These are phyloP conservation scores for Graphilbum fragrans DNA, from an alignment of 2,329 filamentous ascomycete genomes.

Conservation along the genomic window DNA sequence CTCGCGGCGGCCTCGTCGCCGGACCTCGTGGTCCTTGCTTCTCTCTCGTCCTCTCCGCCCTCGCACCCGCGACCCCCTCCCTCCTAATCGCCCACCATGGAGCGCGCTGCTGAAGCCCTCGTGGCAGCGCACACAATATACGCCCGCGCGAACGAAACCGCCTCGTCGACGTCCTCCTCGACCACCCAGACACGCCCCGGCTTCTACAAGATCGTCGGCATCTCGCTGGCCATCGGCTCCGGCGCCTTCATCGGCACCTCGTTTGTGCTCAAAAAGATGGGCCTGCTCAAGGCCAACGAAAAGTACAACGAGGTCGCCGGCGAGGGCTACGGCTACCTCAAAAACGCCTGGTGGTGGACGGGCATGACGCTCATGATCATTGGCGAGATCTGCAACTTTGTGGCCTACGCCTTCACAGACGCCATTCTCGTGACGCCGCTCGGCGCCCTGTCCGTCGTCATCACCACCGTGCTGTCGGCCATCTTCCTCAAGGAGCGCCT, in stretches of 20 bases:
- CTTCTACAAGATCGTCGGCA: slow-evolving; percentile 74
- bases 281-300: slow-evolving; percentile 79
- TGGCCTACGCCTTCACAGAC: slow-evolving; percentile 93
- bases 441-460: slow-evolving; percentile 82
- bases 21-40: not conserved
- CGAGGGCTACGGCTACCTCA: slow-evolving; percentile 94
- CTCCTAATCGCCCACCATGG: slow-evolving; percentile 11
- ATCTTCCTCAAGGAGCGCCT: slow-evolving; percentile 93
- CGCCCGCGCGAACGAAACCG: slow-evolving; percentile 25
- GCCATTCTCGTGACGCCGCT: slow-evolving; percentile 90
- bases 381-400: slow-evolving; percentile 94
- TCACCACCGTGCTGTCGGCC: slow-evolving; percentile 80
- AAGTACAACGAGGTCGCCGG: slow-evolving; percentile 95
- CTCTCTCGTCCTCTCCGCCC: not conserved
- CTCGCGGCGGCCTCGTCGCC: not conserved
- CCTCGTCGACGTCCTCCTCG: slow-evolving; percentile 7
- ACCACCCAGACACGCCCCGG: slow-evolving; percentile 24
- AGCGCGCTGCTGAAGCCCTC: slow-evolving; percentile 15
- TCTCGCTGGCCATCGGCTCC: slow-evolving; percentile 73
- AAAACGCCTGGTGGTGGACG: slow-evolving; percentile 88
- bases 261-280: slow-evolving; percentile 91
- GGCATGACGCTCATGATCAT: slow-evolving; percentile 97
- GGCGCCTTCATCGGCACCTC: slow-evolving; percentile 89
- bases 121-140: slow-evolving; percentile 26
- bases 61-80: too few species aligned